These are phyloP conservation scores for Exsudoporus frostii DNA, from an alignment of 768 basidiomycete genomes.

Conservation along the genomic window DNA sequence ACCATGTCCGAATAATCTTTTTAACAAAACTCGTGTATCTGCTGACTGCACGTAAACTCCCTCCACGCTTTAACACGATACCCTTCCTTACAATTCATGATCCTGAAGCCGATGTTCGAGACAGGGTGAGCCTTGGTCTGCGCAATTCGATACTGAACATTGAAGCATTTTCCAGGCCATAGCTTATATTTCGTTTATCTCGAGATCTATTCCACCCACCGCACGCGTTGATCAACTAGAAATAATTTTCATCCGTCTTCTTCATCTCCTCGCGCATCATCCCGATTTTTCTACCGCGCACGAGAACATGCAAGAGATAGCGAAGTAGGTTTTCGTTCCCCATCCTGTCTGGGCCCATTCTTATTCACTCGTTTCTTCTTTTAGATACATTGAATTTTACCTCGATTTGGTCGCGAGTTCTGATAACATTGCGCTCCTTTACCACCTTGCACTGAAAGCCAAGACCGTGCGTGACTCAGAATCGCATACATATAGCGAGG, in stretches of 20 bases:
- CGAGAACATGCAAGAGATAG: slow-evolving; percentile 72
- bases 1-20: slow-evolving; percentile 78
- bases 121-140: slow-evolving; percentile 44
- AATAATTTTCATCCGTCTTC: slow-evolving; percentile 76
- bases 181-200: slow-evolving; percentile 51
- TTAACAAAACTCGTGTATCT: slow-evolving; percentile 68
- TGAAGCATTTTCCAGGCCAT: slow-evolving; percentile 42
- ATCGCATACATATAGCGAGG: slow-evolving; percentile 67
- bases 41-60: slow-evolving; percentile 61
- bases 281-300: slow-evolving; percentile 77
- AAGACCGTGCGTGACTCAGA: slow-evolving; percentile 86
- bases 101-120: slow-evolving; percentile 78
- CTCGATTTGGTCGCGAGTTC: slow-evolving; percentile 68
- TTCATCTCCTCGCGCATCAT: slow-evolving; percentile 90
- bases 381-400: slow-evolving; percentile 87
- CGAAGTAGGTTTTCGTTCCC: slow-evolving; percentile 54
- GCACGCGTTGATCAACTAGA: slow-evolving; percentile 70
- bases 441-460: slow-evolving; percentile 72
- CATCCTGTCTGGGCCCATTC: neutral
- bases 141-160: neutral
- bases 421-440: slow-evolving; percentile 86
- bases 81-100: slow-evolving; percentile 90
- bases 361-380: neutral
- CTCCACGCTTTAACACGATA: slow-evolving; percentile 74
- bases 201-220: slow-evolving; percentile 47